A percentile compares a stretch with the other conserved stretches of the same genome.
Conservation (phyloP, 768 basidiomycete species). For the Pisolithus tinctorius region DNA sequence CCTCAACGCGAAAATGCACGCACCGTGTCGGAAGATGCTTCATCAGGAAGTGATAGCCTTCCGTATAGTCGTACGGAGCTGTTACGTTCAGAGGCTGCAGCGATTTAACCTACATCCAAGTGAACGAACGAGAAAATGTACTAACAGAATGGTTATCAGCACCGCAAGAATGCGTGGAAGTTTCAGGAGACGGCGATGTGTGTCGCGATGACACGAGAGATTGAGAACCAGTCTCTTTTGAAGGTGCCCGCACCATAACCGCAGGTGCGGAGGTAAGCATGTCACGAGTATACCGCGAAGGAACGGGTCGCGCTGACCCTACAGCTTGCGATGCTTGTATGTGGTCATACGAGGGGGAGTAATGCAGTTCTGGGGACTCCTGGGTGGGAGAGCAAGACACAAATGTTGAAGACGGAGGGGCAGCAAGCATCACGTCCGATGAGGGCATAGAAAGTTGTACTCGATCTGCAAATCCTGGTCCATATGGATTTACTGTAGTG, state of each 20-base stretch:
- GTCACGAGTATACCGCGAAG: conserved; percentile 47
- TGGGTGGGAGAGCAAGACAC: conserved; percentile 27
- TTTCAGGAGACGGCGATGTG: conserved; percentile 37
- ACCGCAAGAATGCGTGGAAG: conserved; percentile 34
- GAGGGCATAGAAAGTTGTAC: conserved; percentile 26
- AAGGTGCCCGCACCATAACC: conserved; percentile 21
- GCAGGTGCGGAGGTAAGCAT: conserved; percentile 35
- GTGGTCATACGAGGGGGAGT: conserved; percentile 23
- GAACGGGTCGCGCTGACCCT: conserved; percentile 13
- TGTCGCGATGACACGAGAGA: conserved; percentile 25
- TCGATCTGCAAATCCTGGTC: conserved; percentile 20
- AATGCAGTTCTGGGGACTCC: conserved; percentile 33
- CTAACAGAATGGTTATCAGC: conserved; percentile 26
- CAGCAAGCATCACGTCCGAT: conserved; percentile 25
- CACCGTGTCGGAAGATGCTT: conserved; percentile 82
- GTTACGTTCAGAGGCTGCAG: conserved; percentile 58
- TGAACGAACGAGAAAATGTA: conserved; percentile 9
- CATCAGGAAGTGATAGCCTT: conserved; percentile 96
- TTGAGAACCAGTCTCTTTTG: conserved; percentile 22
- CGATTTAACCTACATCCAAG: conserved; percentile 43
- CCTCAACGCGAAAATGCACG: conserved; percentile 36
- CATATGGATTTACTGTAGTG: conserved; percentile 12
- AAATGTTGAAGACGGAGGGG: conserved; percentile 25
- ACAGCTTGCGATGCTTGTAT: conserved; percentile 20
- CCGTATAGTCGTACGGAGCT: conserved; percentile 87